Base-by-base conservation (phyloP, 2,329 filamentous ascomycete species). In the Teratosphaeria epicoccoides region DNA sequence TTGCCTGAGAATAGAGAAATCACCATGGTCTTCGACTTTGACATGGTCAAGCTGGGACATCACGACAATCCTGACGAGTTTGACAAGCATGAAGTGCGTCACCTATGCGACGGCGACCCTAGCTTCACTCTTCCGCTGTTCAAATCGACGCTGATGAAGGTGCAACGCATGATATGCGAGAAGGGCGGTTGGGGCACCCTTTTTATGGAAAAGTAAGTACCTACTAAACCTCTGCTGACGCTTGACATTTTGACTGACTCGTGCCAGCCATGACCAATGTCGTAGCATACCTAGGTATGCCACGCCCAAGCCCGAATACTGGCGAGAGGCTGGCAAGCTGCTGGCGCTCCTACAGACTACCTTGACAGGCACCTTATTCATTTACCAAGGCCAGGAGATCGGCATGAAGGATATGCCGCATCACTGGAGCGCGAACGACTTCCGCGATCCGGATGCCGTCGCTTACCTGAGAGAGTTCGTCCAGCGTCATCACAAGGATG, bases 11-110 rank as follows among this genome's bases (percentile, higher is more conserved):
- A 77, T 14, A 73, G 75, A 26, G 81, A 86, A 61, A 68, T 87
- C 44, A 82, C 78, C 63, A 87, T 87, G 82, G 82, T 87, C 29
- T 87, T 87, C 67, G 80, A 85, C 59, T 87, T 87, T 62, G 83
- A 86, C 52, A 71, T 80, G 26, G 72, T 80, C 55, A 71, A 70
- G 45, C 65, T 71, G 23, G 67, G 68, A 1, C 59, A 60, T 26
- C 61, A 63, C 33, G 49, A 50, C 22, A 53, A 59, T 20, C 59
- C 59, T 2, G 59, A 61, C 22, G 59, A 61, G 43, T 57, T 49
- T 45, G 57, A 58, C 2, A 59, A 58, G 43, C 59, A 61, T 24
- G 53, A 59, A 46, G 57, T 59, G 10, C 55, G 56, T 47, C 60
- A 60, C n/a, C 61, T 57, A 43, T 57, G 57, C 37, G 58, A 65